phyloP scores from a whole-genome alignment of 1,284 basidiomycete species.

The Fomitopsis betulina region DNA sequence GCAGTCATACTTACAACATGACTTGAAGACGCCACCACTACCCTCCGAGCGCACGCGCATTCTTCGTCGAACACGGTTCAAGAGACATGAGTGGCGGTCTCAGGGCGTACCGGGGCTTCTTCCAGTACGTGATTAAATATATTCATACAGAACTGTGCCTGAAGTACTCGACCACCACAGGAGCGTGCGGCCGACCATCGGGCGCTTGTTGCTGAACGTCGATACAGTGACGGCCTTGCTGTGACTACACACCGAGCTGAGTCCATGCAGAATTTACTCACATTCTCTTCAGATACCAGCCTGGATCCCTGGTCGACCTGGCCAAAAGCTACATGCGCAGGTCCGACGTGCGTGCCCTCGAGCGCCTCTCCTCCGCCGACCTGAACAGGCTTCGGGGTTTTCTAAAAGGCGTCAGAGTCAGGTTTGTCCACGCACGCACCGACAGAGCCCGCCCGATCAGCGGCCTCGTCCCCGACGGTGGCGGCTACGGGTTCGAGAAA shows the following conservation, averaged over 20 bases:
- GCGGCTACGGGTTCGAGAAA: slow-evolving; percentile 28
- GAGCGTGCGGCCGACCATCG: slow-evolving; percentile 19
- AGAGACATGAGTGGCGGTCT: slow-evolving; percentile 10
- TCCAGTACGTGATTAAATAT: slow-evolving; percentile 4
- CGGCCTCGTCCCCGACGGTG: slow-evolving; percentile 18
- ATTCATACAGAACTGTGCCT: neutral
- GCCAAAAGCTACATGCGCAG: slow-evolving; percentile 22
- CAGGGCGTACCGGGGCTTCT: slow-evolving; percentile 13
- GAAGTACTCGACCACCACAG: neutral
- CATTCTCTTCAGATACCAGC: slow-evolving; percentile 26
- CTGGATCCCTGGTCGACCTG: slow-evolving; percentile 25
- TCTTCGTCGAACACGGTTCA: slow-evolving; percentile 4
- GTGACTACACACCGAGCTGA: slow-evolving; percentile 7
- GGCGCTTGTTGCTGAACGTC: slow-evolving; percentile 21
- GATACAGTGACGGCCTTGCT: slow-evolving; percentile 18
- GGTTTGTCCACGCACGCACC: neutral
- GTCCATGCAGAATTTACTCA: neutral
- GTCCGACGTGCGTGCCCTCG: slow-evolving; percentile 20
- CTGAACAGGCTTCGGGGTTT: slow-evolving; percentile 28
- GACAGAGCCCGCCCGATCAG: slow-evolving; percentile 18
- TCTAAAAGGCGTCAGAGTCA: slow-evolving; percentile 28
- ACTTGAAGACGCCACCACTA: slow-evolving; percentile 17
- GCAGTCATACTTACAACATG: neutral
- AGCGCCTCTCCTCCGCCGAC: slow-evolving; percentile 10
- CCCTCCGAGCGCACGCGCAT: slow-evolving; percentile 14